Base-by-base conservation (phyloP, 2,329 filamentous ascomycete genomes). In the Trichoderma citrinoviride region DNA sequence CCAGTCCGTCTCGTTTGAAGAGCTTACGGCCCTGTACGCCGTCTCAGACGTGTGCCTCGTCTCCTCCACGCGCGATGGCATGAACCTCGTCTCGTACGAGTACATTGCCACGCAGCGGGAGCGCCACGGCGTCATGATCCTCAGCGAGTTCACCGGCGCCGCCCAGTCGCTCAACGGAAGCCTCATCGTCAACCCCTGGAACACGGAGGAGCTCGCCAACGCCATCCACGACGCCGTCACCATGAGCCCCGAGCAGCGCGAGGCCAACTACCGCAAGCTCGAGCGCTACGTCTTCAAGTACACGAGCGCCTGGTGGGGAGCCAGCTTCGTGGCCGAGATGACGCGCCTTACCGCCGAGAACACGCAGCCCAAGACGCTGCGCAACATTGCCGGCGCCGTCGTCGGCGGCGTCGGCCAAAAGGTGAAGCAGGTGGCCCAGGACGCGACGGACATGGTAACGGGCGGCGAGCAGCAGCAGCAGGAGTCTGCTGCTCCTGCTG, bases 51-150 rank as follows among this genome's bases (percentile, higher is more conserved):
- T 92, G 50, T 97, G 93, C 75, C 85, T 98, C 15, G 94, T 96
- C 43, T 96, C 91, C 8, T 97, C 91, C 3, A 98, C 92, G n/a
- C 90, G 95, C 56, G 95, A 99, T 75, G 95, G 95, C 73, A 99
- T 99, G 95, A 99, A 99, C 77, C 84, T 99, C 33, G 95, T 98
- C 37, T 96, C 93, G 0, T 98, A 97, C 79, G 94, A 99, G 78
- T 99, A 98, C 80, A 97, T 99, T 70, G 94, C 94, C 25, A 92
- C 91, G 3, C 94, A 99, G 75, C 87, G 91, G 71, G 88, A 96
- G 74, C 89, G 92, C 58, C 92, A 98, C 74, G 95, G 95, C 66
- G 90, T 92, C 67, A 90, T 99, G 86, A 93, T 99, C 64, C 86
- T 99, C 37, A 97, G 93, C 54, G 95, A 99, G 76, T 98, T 99